phyloP scores from a whole-genome alignment of 352 stramenopile species.

The Pythium diclinum region DNA sequence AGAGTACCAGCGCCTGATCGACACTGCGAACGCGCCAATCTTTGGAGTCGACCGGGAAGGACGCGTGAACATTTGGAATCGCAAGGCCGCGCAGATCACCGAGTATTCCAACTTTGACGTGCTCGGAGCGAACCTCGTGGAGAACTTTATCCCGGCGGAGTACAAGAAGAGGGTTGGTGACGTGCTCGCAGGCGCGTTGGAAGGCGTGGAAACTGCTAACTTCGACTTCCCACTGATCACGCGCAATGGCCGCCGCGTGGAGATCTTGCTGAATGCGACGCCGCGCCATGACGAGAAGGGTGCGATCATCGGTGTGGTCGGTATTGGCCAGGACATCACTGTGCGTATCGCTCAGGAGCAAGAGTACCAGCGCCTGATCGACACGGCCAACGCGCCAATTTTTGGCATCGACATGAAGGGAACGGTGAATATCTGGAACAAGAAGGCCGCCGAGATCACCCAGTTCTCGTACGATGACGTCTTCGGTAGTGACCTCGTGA shows the following conservation, averaged over 20 bases:
- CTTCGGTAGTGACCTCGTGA: conserved; percentile 81
- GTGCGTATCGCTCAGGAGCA: neutral
- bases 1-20: conserved; percentile 73
- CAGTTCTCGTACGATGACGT: conserved; percentile 87
- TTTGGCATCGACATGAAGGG: conserved; percentile 80
- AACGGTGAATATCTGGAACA: conserved; percentile 87
- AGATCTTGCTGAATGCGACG: neutral
- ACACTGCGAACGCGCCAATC: conserved; percentile 39
- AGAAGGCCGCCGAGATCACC: conserved; percentile 86
- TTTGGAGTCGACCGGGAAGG: conserved; percentile 43
- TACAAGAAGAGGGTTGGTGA: conserved; percentile 28
- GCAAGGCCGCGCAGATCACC: conserved; percentile 42
- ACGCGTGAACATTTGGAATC: conserved; percentile 44
- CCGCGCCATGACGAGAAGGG: neutral
- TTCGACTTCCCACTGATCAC: neutral
- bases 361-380: neutral
- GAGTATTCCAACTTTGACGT: conserved; percentile 39
- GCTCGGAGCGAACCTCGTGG: conserved; percentile 34
- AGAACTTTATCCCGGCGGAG: conserved; percentile 39
- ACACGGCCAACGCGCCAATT: conserved; percentile 43
- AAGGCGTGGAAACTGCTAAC: neutral
- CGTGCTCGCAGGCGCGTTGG: conserved; percentile 7
- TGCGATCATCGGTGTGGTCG: neutral
- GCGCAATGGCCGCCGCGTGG: neutral
- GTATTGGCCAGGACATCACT: neutral